phyloP scores from a whole-genome alignment of 306 rosid genomes.

The Quercus parvula region DNA sequence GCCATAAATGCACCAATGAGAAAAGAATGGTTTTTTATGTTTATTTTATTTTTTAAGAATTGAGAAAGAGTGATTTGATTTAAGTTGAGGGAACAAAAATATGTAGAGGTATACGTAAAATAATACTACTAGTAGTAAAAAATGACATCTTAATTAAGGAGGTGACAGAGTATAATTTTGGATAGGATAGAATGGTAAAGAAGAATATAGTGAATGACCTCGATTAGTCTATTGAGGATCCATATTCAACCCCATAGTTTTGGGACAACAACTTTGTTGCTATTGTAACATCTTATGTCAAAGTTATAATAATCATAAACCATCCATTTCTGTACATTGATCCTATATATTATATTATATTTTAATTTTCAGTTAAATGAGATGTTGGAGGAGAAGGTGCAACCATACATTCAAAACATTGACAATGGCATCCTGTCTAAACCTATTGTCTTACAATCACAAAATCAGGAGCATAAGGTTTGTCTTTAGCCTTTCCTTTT shows the following conservation, averaged over 20 bases:
- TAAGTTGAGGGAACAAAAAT: background rate
- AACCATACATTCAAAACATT: conserved; percentile 54
- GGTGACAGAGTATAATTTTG: background rate
- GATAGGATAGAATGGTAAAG: no score
- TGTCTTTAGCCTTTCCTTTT: conserved; percentile 9
- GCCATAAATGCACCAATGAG: no score
- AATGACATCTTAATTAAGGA: no score
- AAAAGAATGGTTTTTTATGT: no score
- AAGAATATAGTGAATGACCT: no score
- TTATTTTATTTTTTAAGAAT: no score
- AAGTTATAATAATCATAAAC: background rate
- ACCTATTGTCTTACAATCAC: conserved; percentile 61
- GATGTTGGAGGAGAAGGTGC: conserved; percentile 79
- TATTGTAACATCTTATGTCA: background rate
- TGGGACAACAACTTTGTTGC: no score
- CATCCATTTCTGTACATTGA: background rate
- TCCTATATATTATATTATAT: conserved; percentile 9
- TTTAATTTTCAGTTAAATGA: conserved; percentile 61
- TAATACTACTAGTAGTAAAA: no score
- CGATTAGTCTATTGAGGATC: no score
- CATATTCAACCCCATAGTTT: no score
- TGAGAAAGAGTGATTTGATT: no score
- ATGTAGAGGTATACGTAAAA: no score
- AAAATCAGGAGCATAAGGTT: conserved; percentile 63
- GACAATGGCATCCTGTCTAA: conserved; percentile 54